phyloP scores from a whole-genome alignment of 805 yeast species.

The Saccharomycopsis babjevae region DNA sequence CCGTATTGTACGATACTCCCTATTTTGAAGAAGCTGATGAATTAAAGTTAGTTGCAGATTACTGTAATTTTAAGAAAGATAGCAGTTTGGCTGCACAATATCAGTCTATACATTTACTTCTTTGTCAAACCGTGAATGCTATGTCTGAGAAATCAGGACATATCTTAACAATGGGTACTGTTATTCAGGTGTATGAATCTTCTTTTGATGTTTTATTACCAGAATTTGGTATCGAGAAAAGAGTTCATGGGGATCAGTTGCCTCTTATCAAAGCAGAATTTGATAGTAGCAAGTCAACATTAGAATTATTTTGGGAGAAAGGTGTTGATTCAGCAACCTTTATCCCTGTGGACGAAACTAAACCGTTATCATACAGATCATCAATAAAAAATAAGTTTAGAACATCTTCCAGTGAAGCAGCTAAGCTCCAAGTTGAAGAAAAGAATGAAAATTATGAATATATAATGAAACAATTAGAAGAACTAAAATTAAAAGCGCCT shows the following conservation, averaged over 20 bases:
- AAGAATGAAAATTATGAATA: conserved; percentile 27
- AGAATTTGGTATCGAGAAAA: conserved; percentile 87
- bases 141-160: conserved; percentile 69
- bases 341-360: conserved; percentile 82
- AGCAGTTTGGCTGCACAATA: conserved; percentile 90
- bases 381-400: conserved; percentile 72
- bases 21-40: conserved; percentile 52
- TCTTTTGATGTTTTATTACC: conserved; percentile 91
- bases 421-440: conserved; percentile 37
- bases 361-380: conserved; percentile 63
- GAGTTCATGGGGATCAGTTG: conserved; percentile 95
- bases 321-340: conserved; percentile 89
- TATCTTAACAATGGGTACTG: conserved; percentile 73
- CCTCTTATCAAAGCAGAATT: conserved; percentile 90
- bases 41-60: conserved; percentile 74
- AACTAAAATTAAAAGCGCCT: conserved; percentile 44
- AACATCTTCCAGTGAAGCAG: conserved; percentile 63
- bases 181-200: conserved; percentile 87
- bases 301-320: conserved; percentile 87
- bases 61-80: conserved; percentile 91
- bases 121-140: conserved; percentile 75
- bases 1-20: conserved; percentile 34
- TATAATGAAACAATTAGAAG: conserved; percentile 38
- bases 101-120: conserved; percentile 79
- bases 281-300: conserved; percentile 51